Evolutionary conservation across 208 protist species (phyloP), one percentile per base, ranked within the genome.

Genomic region (Leishmania major): DNA sequence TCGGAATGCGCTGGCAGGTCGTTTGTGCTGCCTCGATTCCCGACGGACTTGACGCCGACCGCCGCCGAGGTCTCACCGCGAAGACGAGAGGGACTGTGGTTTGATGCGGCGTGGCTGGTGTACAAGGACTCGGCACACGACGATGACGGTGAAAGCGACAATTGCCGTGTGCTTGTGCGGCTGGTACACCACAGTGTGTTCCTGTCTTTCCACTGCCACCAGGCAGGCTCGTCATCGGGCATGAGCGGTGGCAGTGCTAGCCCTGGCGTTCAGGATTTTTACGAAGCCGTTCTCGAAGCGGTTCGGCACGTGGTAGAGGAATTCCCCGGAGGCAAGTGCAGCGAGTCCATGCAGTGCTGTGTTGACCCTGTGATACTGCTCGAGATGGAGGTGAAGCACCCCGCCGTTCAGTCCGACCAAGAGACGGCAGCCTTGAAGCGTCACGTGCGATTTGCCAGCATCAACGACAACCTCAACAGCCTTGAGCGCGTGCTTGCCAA

Each of bases 181-280:
- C 86, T 97, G 77, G 88, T 96, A 49, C 84, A 92, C 8, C 94
- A 95, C 87, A 94, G 92, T 5, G 87, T 97, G 28, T 94, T 96
- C 75, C 69, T 96, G 6, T 90, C 90, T n/a, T 95, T 96, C 69
- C 90, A 96, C 79, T 88, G 89, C 75, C 82, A 91, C 45, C 77
- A 81, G 55, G 84, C 84, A 59, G 67, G 81, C 40, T 40, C 57
- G 3, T 73, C 51, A 25, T 70, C 19, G 70, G 64, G 59, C 74
- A 59, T 53, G 40, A 62, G 66, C 37, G 70, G 40, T 28, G 31
- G 43, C 22, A 45, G n/a, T 11, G 76, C 76, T 25, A 84, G 77
- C 40, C n/a, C 71, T 47, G 71, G 77, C 1, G 80, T 82, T 60
- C 74, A 84, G n/a, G 79, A 78, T 37, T 96, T 96, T 69, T 94